These are phyloP conservation scores for Diplodia corticola DNA, from an alignment of 2,329 filamentous ascomycete species.

Conservation along the genomic window DNA sequence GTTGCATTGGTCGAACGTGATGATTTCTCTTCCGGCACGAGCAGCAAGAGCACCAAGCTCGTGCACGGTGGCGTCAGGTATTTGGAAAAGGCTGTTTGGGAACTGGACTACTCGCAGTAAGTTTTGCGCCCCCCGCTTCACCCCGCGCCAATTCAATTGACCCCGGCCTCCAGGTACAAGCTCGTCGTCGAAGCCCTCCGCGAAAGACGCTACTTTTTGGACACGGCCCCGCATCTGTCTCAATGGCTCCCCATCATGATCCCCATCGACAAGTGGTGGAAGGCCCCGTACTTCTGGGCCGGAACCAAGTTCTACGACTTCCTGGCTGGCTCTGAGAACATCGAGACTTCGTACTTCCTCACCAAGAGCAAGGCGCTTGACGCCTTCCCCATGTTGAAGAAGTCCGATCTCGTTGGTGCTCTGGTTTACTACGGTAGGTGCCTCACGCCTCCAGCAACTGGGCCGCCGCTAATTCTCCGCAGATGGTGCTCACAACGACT, in stretches of 20 bases:
- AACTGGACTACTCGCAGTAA: constrained; percentile 78
- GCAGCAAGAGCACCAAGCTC: constrained; percentile 84
- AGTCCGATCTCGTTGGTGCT: constrained; percentile 74
- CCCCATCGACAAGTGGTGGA: constrained; percentile 79
- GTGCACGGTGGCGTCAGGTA: constrained; percentile 85
- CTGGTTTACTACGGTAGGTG: constrained; percentile 76
- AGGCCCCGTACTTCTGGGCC: constrained; percentile 76
- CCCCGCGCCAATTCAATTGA: neutral
- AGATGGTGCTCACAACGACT: constrained; percentile 90
- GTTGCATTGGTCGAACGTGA: constrained; percentile 81
- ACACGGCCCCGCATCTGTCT: constrained; percentile 79
- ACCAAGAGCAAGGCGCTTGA: constrained; percentile 83
- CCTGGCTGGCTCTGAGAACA: constrained; percentile 80
- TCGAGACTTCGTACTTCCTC: constrained; percentile 86
- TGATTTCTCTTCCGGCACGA: constrained; percentile 79
- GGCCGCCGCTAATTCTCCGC: constrained; percentile 29
- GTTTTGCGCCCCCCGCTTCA: constrained; percentile 23
- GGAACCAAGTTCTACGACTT: constrained; percentile 83
- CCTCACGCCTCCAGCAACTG: neutral
- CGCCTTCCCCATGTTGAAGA: constrained; percentile 86
- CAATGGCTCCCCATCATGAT: constrained; percentile 82
- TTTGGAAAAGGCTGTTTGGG: constrained; percentile 82
- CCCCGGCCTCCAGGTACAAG: constrained; percentile 49
- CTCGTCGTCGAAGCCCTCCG: constrained; percentile 79
- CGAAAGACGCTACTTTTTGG: constrained; percentile 79